Conservation (phyloP, 179 eudicot genomes). For the Gypsophila paniculata region DNA sequence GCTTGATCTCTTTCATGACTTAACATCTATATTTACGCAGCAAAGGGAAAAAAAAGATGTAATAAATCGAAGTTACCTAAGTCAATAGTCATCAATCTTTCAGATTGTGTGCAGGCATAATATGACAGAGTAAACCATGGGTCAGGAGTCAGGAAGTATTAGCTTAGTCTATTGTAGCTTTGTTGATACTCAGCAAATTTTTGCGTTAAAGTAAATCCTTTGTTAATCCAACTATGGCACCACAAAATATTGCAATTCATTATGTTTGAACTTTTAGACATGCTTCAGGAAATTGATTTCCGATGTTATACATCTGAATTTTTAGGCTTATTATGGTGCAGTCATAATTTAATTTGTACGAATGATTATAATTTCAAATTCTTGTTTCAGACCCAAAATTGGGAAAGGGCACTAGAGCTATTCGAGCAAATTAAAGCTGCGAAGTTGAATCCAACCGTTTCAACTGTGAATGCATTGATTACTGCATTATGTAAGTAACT, state of each 20-base stretch:
- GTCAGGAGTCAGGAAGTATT: too few relatives aligned
- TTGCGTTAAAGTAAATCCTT: too few relatives aligned
- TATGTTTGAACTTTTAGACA: background rate
- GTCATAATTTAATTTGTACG: constrained; percentile 10
- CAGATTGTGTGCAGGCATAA: too few relatives aligned
- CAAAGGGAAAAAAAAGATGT: background rate
- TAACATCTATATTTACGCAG: background rate
- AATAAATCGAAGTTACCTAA: background rate
- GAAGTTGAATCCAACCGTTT: constrained; percentile 67
- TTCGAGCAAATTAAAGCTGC: constrained; percentile 64
- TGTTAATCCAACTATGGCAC: too few relatives aligned
- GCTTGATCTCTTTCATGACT: background rate
- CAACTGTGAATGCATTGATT: constrained; percentile 85
- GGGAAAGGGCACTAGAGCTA: constrained; percentile 87
- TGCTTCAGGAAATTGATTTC: background rate
- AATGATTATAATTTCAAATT: constrained; percentile 18
- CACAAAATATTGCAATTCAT: background rate
- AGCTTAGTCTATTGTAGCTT: too few relatives aligned
- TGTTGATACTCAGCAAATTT: too few relatives aligned
- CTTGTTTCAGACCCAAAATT: constrained; percentile 62
- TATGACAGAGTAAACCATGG: too few relatives aligned
- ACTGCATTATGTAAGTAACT: constrained; percentile 80
- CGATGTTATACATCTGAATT: background rate
- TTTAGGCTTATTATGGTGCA: constrained; percentile 16
- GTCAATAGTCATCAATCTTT: background rate